Conservation (phyloP, 805 yeast species). For the Pichia phayaonensis region DNA sequence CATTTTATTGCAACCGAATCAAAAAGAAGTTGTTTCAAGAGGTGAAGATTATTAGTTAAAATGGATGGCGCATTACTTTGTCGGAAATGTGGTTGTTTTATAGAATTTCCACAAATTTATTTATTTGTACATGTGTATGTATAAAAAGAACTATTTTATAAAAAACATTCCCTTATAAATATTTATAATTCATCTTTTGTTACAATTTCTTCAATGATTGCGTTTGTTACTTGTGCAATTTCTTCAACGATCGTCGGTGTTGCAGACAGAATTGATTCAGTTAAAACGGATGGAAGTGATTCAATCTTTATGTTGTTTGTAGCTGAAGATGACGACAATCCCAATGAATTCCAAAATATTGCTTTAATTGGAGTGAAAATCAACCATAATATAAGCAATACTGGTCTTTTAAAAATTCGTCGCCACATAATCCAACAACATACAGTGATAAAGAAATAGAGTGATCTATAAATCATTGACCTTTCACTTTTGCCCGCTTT, state of each 20-base stretch:
- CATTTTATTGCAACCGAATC: conserved; percentile 77
- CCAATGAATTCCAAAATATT: conserved; percentile 5
- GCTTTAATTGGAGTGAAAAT: conserved; percentile 20
- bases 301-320: not conserved
- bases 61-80: not conserved
- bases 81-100: not conserved
- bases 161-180: not conserved
- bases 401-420: conserved; percentile 39
- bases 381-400: conserved; percentile 39
- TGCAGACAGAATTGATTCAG: not conserved
- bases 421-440: conserved; percentile 45
- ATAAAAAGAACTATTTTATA: not conserved
- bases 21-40: conserved; percentile 88
- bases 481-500: conserved; percentile 44
- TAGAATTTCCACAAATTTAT: not conserved
- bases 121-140: not conserved
- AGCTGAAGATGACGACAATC: not conserved
- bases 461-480: conserved; percentile 38
- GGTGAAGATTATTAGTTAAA: conserved; percentile 79
- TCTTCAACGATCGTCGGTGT: not conserved
- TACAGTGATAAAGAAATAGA: conserved; percentile 38
- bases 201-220: not conserved
- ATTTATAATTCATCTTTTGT: conserved; percentile 10
- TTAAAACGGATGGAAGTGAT: not conserved
- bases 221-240: not conserved